These are phyloP conservation scores for Primulina eburnea DNA, from an alignment of 257 asterid genomes.

Conservation along the genomic window DNA sequence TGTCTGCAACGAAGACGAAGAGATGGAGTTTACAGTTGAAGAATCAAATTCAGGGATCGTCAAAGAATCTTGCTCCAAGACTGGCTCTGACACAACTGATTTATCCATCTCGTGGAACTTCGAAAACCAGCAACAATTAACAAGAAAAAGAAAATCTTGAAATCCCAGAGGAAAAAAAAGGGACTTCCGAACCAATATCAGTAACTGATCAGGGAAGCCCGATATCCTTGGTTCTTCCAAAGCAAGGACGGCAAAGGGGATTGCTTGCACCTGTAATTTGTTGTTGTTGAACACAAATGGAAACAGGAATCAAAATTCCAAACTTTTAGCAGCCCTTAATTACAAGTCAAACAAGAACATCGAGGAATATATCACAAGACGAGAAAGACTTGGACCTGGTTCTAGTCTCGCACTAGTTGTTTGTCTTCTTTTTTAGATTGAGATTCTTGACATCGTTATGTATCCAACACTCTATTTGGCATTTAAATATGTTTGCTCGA, in stretches of 20 bases:
- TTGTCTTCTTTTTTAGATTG: slow-evolving; percentile 11
- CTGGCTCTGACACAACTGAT: slow-evolving; percentile 23
- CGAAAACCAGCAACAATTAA: slow-evolving; percentile 3
- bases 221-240: background rate
- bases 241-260: slow-evolving; percentile 4
- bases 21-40: slow-evolving; percentile 39
- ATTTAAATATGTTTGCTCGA: background rate
- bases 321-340: background rate
- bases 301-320: background rate
- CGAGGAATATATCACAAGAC: slow-evolving; percentile 7
- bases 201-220: background rate
- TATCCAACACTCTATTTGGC: background rate
- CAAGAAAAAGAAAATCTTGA: background rate
- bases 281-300: background rate
- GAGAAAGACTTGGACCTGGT: slow-evolving; percentile 34
- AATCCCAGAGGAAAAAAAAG: background rate
- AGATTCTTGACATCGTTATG: background rate
- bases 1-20: slow-evolving; percentile 43
- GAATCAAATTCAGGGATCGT: slow-evolving; percentile 33
- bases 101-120: slow-evolving; percentile 29
- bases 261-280: background rate
- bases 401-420: slow-evolving; percentile 15
- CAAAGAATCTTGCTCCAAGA: slow-evolving; percentile 7
- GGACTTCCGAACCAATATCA: background rate
- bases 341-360: slow-evolving; percentile 23